These are phyloP conservation scores for Podospora fimiseda DNA, from an alignment of 495 filamentous ascomycete species.

Conservation along the genomic window DNA sequence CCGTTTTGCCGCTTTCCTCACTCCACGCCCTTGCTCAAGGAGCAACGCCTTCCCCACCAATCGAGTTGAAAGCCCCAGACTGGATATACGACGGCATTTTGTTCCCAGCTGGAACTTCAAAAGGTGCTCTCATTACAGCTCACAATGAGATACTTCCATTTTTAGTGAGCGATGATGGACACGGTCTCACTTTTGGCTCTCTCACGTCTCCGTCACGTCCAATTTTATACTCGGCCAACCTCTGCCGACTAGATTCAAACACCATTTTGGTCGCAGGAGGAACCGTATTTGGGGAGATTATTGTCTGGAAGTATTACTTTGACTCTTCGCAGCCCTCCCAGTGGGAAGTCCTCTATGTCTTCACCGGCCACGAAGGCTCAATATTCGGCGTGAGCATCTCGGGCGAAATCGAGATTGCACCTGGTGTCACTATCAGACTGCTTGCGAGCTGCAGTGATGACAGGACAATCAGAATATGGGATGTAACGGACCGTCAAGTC, in stretches of 20 bases:
- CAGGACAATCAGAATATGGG: constrained; percentile 83
- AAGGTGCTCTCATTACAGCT: constrained; percentile 61
- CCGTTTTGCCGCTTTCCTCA: constrained; percentile 16
- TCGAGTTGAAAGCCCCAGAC: constrained; percentile 48
- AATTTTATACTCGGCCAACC: constrained; percentile 80
- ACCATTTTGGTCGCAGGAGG: constrained; percentile 73
- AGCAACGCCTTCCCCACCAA: background rate
- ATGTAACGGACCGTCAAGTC: constrained; percentile 47
- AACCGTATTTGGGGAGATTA: constrained; percentile 87
- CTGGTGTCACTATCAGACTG: constrained; percentile 43
- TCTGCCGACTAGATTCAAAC: constrained; percentile 50
- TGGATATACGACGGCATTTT: constrained; percentile 79
- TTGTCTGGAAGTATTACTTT: constrained; percentile 72
- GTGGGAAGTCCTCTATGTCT: constrained; percentile 56
- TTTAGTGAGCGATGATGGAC: constrained; percentile 12
- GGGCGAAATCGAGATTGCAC: constrained; percentile 38
- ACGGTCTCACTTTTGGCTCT: constrained; percentile 26
- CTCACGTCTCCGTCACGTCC: constrained; percentile 68
- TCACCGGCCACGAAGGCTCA: constrained; percentile 88
- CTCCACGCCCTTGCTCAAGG: constrained; percentile 21
- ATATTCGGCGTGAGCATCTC: constrained; percentile 85
- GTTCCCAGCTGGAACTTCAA: constrained; percentile 24
- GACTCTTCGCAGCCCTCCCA: constrained; percentile 3
- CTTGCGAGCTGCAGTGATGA: constrained; percentile 95
- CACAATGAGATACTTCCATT: constrained; percentile 65